phyloP scores from a whole-genome alignment of 2,329 filamentous ascomycete species.

The Neofusicoccum umdonicola region DNA sequence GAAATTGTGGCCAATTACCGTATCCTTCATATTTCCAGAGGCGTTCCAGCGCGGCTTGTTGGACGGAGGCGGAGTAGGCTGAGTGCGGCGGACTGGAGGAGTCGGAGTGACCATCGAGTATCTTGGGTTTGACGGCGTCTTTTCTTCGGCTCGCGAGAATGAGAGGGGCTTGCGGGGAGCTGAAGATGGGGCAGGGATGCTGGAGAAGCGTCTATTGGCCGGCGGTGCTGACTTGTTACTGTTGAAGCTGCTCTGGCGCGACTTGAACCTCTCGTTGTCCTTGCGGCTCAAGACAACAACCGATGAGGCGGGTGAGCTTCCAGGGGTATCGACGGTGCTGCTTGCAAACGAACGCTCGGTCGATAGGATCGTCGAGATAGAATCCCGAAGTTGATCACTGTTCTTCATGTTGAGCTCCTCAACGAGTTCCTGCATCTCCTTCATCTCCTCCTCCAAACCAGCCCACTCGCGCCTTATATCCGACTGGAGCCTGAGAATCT shows the following conservation, averaged over 20 bases:
- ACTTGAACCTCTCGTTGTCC: conserved; percentile 49
- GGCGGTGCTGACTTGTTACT: conserved; percentile 41
- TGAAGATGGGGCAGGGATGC: conserved; percentile 39
- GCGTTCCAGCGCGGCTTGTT: conserved; percentile 40
- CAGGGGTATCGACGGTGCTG: conserved; percentile 63
- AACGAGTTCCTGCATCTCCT: conserved; percentile 70
- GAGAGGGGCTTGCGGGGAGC: conserved; percentile 23
- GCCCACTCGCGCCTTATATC: conserved; percentile 85
- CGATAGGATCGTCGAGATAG: conserved; percentile 86
- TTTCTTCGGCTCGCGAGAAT: conserved; percentile 24
- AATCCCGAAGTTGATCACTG: conserved; percentile 80
- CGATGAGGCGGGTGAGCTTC: conserved; percentile 65
- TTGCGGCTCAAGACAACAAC: conserved; percentile 56
- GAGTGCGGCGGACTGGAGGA: background rate
- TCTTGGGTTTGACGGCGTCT: conserved; percentile 20
- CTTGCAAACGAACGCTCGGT: conserved; percentile 71
- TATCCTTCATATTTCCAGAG: conserved; percentile 38
- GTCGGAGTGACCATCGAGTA: conserved; percentile 14
- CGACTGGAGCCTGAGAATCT: conserved; percentile 80
- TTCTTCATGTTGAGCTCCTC: conserved; percentile 65
- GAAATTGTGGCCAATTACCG: conserved; percentile 38
- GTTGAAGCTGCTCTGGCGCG: conserved; percentile 47
- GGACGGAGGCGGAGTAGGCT: conserved; percentile 7
- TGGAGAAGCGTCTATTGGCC: conserved; percentile 48
- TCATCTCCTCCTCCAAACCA: conserved; percentile 71